Evolutionary conservation across 805 yeast genomes (phyloP), one percentile per base, ranked within the genome.

Genomic region (Lipomyces orientalis): DNA sequence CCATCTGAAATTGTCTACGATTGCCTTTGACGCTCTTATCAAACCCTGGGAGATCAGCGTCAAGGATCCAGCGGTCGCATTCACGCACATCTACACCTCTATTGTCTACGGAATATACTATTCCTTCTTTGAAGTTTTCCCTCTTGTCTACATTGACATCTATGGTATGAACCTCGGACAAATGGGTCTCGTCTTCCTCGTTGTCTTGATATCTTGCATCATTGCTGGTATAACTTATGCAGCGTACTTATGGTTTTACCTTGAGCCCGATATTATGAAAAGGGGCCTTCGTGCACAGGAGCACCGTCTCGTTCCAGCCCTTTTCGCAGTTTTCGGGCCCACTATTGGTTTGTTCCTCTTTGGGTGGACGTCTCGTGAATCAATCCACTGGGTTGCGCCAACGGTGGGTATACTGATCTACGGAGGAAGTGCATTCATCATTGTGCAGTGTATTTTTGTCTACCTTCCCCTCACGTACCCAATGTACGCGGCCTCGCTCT

Each of bases 111-210:
- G 88, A 34, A 75, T 83, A 33, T 71, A 85, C 68, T 88, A 86
- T 75, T 75, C 86, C 29, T 87, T 84, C 80, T 85, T 87, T 72
- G 90, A 88, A 76, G 87, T 86, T 5, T 86, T 85, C 77, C 90
- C 91, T 9, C 78, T 87, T 52, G 86, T 85, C 2, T 88, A 83
- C 68, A 64, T 70, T 7, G 83, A 81, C 1, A 73, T 80, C 31
- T 80, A 85, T 69, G 73, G 79, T 34, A 87, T 87, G 75, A 81
- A 85, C 4, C 73, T 81, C 33, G 79, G 86, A 37, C 85, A 83
- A 62, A 68, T 76, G 37, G 87, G 89, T 22, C 76, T 80, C 2
- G 77, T 88, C 0, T 88, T 81, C 75, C 56, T 85, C 52, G 80
- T 85, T n/a, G 76, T 84, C 54, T 73, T 81, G 60, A 79, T 84